Base-by-base conservation (phyloP, 2,329 filamentous ascomycete genomes). In the Aureobasidium sp. region DNA sequence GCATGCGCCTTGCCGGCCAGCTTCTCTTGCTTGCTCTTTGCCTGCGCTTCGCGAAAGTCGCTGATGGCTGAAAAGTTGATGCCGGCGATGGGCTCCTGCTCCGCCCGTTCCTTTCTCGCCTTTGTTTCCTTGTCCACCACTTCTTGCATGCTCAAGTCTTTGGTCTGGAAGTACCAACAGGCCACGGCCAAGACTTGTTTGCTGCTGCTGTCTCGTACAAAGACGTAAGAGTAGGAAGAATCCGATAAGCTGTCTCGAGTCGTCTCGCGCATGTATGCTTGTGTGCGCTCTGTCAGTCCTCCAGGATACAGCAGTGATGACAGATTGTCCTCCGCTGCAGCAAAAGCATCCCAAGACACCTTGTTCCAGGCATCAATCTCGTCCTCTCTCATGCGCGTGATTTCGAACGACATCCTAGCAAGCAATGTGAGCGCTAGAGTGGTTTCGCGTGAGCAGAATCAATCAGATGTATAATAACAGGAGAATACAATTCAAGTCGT, bases 1-100 rank as follows among this genome's bases (percentile, higher is more conserved):
- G 66, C 36, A 47, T 67, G 65, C 2, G 66, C 61, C 39, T 36
- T 51, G 17, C 61, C 65, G 8, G 34, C 60, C 61, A 66, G 50
- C 10, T 52, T 53, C 26, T 64, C 62, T 2, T 39, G 34, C 56
- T 64, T 62, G 6, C 20, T 27, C 32, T 56, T 59, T 20, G 62
- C 52, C 20, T 62, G 37, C 27, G 58, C 48, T 17, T 48, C 57
- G 9, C 65, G 48, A 34, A 63, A 67, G 1, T 58, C 65, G 8
- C 63, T 53, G 10, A 63, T 62, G 2, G 63, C 52, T 23, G 56
- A 57, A 23, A 57, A 26, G 29, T 66, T 62, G 41, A 65, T 57
- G 8, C 65, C 66, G 15, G 53, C 52, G 2, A 65, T 51, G 17
- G 50, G 34, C 12, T 63, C 55, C 27, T 48, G 32, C 7, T 48